Percentiles rank a stretch among this genome's conserved stretches.
These are phyloP conservation scores for Fusarium miscanthi DNA, from an alignment of 2,329 filamentous ascomycete genomes.

Conservation along the genomic window DNA sequence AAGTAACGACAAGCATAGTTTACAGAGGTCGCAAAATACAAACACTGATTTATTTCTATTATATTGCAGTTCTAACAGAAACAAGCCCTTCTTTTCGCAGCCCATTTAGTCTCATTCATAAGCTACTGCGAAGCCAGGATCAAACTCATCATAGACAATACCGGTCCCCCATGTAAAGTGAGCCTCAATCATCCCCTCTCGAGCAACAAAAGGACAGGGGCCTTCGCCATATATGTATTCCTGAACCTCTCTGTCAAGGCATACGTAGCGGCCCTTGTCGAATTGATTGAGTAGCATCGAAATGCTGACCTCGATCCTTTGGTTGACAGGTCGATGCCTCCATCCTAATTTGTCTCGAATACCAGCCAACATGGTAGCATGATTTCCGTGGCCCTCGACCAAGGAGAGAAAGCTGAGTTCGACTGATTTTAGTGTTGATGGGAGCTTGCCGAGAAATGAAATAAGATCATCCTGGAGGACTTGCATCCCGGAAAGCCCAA, in stretches of 20 bases:
- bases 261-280: background rate
- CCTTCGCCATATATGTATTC: constrained; percentile 17
- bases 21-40: background rate
- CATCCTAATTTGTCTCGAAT: constrained; percentile 10
- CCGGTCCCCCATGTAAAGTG: background rate
- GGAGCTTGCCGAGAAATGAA: background rate
- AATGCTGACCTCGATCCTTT: background rate
- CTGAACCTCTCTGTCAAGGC: constrained; percentile 4
- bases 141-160: background rate
- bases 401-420: constrained; percentile 8
- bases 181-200: background rate
- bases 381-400: background rate
- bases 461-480: constrained; percentile 1
- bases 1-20: background rate
- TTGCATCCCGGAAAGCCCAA: background rate
- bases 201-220: background rate
- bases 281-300: background rate
- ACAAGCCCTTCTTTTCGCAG: background rate
- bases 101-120: background rate
- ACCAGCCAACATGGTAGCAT: background rate
- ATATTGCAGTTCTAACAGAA: background rate
- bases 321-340: background rate
- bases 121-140: background rate
- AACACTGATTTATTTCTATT: background rate
- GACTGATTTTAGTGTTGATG: background rate